Percentiles rank a stretch among this genome's conserved stretches.
Conservation (phyloP, 305 asterid species). For the Fraxinus baroniana region DNA sequence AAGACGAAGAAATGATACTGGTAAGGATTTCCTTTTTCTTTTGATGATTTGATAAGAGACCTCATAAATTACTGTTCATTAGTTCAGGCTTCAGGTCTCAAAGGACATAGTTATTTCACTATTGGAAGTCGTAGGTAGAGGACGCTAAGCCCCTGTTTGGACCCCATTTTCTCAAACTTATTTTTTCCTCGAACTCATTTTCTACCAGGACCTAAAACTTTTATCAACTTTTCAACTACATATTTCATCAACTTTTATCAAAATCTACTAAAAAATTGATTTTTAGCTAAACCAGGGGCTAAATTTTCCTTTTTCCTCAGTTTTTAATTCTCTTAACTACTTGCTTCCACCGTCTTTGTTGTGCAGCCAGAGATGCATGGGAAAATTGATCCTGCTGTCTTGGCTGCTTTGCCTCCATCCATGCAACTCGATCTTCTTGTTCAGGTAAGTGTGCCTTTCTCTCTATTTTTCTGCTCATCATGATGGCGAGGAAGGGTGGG, state of each 20-base stretch:
- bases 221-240: neutral
- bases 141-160: neutral
- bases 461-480: neutral
- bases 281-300: neutral
- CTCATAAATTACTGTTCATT: neutral
- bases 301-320: neutral
- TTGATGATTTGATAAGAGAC: conserved; percentile 18
- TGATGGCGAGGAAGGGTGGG: neutral
- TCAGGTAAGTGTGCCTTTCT: conserved; percentile 55
- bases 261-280: neutral
- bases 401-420: conserved; percentile 96
- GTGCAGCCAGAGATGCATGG: conserved; percentile 85
- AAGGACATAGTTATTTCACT: neutral
- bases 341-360: conserved; percentile 4
- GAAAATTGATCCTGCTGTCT: conserved; percentile 87
- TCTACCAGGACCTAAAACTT: neutral
- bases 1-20: conserved; percentile 85
- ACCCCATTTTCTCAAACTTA: neutral
- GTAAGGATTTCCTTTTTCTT: conserved; percentile 39
- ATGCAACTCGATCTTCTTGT: conserved; percentile 99
- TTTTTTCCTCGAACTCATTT: neutral
- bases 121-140: neutral
- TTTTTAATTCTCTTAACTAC: neutral
- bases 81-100: conserved; percentile 15
- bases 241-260: neutral